Evolutionary conservation across 768 basidiomycete genomes (phyloP), one percentile per base, ranked within the genome.

Genomic region (Suillus clintonianus): DNA sequence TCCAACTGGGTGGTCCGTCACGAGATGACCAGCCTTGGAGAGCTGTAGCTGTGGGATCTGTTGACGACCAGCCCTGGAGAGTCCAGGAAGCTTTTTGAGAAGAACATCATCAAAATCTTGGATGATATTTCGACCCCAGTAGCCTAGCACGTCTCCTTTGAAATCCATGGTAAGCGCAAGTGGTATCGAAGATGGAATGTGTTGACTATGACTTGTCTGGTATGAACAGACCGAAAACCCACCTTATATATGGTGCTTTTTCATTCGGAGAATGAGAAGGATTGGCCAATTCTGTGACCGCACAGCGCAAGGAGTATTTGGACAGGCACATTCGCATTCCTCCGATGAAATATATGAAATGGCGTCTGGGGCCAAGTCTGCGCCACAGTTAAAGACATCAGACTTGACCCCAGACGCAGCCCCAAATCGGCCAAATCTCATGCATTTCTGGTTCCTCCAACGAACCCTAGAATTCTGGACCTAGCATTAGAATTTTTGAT

Each of bases 61-160:
- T 32, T 4, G 30, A 53, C 2, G 30, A 19, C 30, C 17, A 53
- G 17, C 51, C 51, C 10, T 7, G 22, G 22, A 22, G 10, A 15
- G 9, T 27, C 27, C 27, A 17, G 65, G 65, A 32, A 67, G 50
- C 32, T 59, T 30, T 32, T 64, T 42, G n/a, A 57, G n/a, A 48
- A 69, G 61, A 30, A 13, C 2, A 19, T 56, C 36, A 41, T 70
- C 64, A 22, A 62, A 43, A 0, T 71, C 59, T n/a, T 73, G 27
- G 10, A 72, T 34, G 0, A 71, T 60, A 10, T 48, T 56, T 58
- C 55, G 63, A 36, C 71, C 71, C 1, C 41, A 62, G 41, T 64
- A 69, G 4, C 61, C 71, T 0, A 71, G 45, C 1, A 64, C 65
- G 41, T 72, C 71, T 14, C 69, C 69, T 1, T 32, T 4, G 14